phyloP scores from a whole-genome alignment of 805 yeast species.

The Schwanniomyces vanrijiae region DNA sequence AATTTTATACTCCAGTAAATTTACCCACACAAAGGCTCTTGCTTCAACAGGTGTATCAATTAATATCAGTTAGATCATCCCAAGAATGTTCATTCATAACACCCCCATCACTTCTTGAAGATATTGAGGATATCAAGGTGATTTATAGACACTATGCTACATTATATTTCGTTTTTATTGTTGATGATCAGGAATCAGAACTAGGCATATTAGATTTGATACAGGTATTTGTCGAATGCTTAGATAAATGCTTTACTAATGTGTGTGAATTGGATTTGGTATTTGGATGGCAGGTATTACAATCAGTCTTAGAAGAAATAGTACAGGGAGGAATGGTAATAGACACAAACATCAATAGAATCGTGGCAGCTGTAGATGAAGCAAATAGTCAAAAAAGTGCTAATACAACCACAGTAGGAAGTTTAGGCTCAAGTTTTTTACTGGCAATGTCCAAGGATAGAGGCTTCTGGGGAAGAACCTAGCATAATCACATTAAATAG shows the following conservation, averaged over 20 bases:
- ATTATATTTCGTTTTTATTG: slow-evolving; percentile 91
- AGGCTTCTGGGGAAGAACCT: slow-evolving; percentile 25
- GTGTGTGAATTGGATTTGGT: slow-evolving; percentile 95
- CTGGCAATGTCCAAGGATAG: slow-evolving; percentile 26
- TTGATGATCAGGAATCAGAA: slow-evolving; percentile 94
- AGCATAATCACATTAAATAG: background rate
- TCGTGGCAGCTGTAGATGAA: slow-evolving; percentile 81
- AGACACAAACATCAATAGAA: slow-evolving; percentile 80
- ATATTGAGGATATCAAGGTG: slow-evolving; percentile 75
- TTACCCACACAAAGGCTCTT: slow-evolving; percentile 77
- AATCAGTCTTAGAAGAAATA: slow-evolving; percentile 86
- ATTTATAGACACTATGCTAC: slow-evolving; percentile 95
- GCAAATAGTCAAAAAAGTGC: slow-evolving; percentile 51
- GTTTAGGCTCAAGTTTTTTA: slow-evolving; percentile 20
- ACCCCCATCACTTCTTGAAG: slow-evolving; percentile 78
- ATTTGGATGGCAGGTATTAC: slow-evolving; percentile 97
- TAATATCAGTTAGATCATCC: slow-evolving; percentile 69
- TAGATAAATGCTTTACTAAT: slow-evolving; percentile 88
- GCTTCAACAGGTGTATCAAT: slow-evolving; percentile 76
- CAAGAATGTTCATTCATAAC: slow-evolving; percentile 86
- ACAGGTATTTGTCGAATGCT: slow-evolving; percentile 94
- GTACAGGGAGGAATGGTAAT: slow-evolving; percentile 98
- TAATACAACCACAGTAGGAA: slow-evolving; percentile 19
- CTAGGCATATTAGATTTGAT: slow-evolving; percentile 90
- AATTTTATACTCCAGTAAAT: slow-evolving; percentile 91